Evolutionary conservation across 352 stramenopile species (phyloP).

Genomic region (Globisporangium solare): DNA sequence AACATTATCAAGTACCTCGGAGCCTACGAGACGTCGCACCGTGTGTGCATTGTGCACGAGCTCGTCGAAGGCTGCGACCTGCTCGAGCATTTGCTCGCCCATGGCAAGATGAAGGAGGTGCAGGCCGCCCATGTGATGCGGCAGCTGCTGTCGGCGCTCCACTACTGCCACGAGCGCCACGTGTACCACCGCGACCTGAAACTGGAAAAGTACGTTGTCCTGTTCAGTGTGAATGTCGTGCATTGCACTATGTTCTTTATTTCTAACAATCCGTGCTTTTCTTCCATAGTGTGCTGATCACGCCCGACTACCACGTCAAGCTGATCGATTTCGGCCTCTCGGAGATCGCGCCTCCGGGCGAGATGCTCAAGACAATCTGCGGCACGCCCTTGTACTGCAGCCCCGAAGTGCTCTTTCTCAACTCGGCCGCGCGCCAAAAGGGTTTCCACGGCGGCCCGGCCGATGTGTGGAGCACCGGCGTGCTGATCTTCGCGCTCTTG

Average conservation of each 20-base stretch:
- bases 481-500: conserved; percentile 79
- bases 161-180: conserved; percentile 87
- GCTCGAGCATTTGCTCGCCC: conserved; percentile 62
- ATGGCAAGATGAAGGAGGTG: conserved; percentile 70
- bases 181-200: conserved; percentile 95
- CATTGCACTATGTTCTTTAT: no score
- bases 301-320: conserved; percentile 89
- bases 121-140: conserved; percentile 46
- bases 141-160: conserved; percentile 91
- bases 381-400: conserved; percentile 82
- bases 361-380: conserved; percentile 69
- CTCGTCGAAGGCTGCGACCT: conserved; percentile 70
- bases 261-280: background rate
- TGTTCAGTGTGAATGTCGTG: background rate
- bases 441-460: conserved; percentile 60
- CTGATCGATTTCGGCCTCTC: conserved; percentile 96
- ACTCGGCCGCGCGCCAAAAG: conserved; percentile 27
- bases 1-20: conserved; percentile 79
- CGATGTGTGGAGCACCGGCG: conserved; percentile 74
- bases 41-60: conserved; percentile 77
- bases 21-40: conserved; percentile 75
- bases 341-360: conserved; percentile 71
- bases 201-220: conserved; percentile 85
- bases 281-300: conserved; percentile 83
- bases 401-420: conserved; percentile 70